Base-by-base conservation (phyloP, 768 basidiomycete species). In the Crassisporium funariophilum region DNA sequence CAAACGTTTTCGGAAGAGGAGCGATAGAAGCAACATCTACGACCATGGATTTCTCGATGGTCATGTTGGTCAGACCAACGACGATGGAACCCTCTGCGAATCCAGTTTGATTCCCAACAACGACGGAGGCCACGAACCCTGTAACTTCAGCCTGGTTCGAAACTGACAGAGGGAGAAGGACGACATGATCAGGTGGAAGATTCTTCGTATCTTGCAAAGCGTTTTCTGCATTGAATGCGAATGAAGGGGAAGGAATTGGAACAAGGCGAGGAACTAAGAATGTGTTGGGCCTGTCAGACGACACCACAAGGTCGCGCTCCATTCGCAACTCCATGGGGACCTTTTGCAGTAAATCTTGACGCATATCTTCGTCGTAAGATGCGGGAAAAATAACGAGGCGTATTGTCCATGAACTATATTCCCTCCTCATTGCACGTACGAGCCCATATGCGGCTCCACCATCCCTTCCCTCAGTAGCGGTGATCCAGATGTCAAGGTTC, bases 361-460 rank as follows among this genome's bases (percentile, higher is more conserved):
- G 34, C 40, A 20, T 23, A 35, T 51, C 44, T 24, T 53, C 35
- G 12, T 58, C 41, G 42, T 48, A 59, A 2, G 53, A 47, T 1
- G 37, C 33, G 11, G 59, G 57, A 49, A 69, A 70, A 29, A 64
- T 54, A 16, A 59, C 62, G 9, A 63, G 39, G 15, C 55, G 55
- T 33, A 68, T 61, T 5, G 50, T 56, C 64, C 68, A 70, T 2
- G 58, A 39, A 7, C 52, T 52, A 39, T 59, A 67, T 47, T 72
- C 70, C 31, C 57, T 56, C 2, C 59, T 51, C 11, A 70, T 51
- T 6, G 64, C 56, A 24, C 66, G 45, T 7, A 59, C 49, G 21
- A 73, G 56, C 3, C 71, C 71, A 13, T 56, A 41, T 1, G 61
- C 61, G n/a, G 62, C 61, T 21, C 58, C 61, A 5, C 67, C 67